A percentile compares a stretch with the other conserved stretches of the same genome.
These are phyloP conservation scores for Penicillium bialowiezense DNA, from an alignment of 495 filamentous ascomycete genomes.

Conservation along the genomic window DNA sequence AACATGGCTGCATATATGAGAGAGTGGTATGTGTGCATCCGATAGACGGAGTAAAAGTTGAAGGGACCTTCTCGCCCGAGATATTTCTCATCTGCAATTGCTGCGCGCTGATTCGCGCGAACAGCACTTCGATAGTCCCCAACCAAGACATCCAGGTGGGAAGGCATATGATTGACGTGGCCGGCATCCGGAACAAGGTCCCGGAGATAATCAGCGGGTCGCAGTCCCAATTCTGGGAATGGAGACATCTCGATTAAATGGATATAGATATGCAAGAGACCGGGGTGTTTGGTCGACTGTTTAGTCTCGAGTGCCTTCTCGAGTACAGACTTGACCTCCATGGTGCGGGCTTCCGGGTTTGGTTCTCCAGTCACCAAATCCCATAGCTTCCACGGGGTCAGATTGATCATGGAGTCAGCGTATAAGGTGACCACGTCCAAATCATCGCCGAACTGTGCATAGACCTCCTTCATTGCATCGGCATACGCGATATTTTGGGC, in stretches of 20 bases:
- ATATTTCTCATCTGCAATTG: slow-evolving; percentile 56
- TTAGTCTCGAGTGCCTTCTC: slow-evolving; percentile 44
- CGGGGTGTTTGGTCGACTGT: slow-evolving; percentile 48
- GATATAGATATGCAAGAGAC: slow-evolving; percentile 64
- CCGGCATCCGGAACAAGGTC: slow-evolving; percentile 60
- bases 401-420: slow-evolving; percentile 62
- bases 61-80: slow-evolving; percentile 42
- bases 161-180: slow-evolving; percentile 66
- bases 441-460: slow-evolving; percentile 48
- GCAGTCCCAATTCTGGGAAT: slow-evolving; percentile 53
- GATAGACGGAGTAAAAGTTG: slow-evolving; percentile 65
- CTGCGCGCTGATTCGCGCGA: slow-evolving; percentile 53
- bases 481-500: slow-evolving; percentile 55
- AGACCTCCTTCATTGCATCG: slow-evolving; percentile 55
- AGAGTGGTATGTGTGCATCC: slow-evolving; percentile 62
- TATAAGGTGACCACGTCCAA: slow-evolving; percentile 58
- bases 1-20: slow-evolving; percentile 69
- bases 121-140: slow-evolving; percentile 62
- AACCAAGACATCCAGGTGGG: slow-evolving; percentile 61
- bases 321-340: slow-evolving; percentile 57
- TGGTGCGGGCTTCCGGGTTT: slow-evolving; percentile 47
- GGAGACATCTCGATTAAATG: slow-evolving; percentile 69
- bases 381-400: slow-evolving; percentile 65
- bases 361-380: slow-evolving; percentile 57
- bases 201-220: slow-evolving; percentile 55